These are phyloP conservation scores for Triticum aestivum DNA, from an alignment of 176 grass and related monocot species.

Conservation along the genomic window DNA sequence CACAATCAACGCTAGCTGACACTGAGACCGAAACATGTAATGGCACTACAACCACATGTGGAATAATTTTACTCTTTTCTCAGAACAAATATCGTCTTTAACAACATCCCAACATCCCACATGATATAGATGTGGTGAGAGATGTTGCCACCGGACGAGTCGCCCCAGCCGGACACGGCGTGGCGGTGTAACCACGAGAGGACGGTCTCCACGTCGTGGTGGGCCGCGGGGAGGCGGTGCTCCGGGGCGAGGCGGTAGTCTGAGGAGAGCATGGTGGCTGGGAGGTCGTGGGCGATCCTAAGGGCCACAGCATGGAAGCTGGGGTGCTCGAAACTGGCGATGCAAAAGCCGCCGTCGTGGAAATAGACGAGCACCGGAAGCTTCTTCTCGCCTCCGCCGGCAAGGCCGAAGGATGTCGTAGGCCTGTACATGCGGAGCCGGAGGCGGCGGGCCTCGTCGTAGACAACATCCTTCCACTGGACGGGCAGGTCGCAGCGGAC, in stretches of 20 bases:
- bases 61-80: too few relatives aligned
- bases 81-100: too few relatives aligned
- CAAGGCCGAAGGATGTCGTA: neutral
- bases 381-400: constrained; percentile 17
- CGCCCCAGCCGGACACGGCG: constrained; percentile 36
- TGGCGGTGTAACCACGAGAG: constrained; percentile 43
- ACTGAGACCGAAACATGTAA: too few relatives aligned
- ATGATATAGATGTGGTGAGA: constrained; percentile 37
- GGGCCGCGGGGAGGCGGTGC: constrained; percentile 61
- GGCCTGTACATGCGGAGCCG: constrained; percentile 56
- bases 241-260: constrained; percentile 70
- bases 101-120: too few relatives aligned
- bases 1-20: too few relatives aligned
- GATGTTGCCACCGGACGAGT: constrained; percentile 64
- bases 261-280: constrained; percentile 53
- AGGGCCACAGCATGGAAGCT: constrained; percentile 48
- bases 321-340: constrained; percentile 44
- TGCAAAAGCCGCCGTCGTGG: constrained; percentile 68
- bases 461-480: constrained; percentile 57
- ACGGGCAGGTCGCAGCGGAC: constrained; percentile 5
- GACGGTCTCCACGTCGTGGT: constrained; percentile 36
- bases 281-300: constrained; percentile 49
- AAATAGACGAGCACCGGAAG: constrained; percentile 58
- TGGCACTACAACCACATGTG: too few relatives aligned
- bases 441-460: constrained; percentile 37